Conservation (phyloP, 805 yeast genomes). For the Spathaspora passalidarum region DNA sequence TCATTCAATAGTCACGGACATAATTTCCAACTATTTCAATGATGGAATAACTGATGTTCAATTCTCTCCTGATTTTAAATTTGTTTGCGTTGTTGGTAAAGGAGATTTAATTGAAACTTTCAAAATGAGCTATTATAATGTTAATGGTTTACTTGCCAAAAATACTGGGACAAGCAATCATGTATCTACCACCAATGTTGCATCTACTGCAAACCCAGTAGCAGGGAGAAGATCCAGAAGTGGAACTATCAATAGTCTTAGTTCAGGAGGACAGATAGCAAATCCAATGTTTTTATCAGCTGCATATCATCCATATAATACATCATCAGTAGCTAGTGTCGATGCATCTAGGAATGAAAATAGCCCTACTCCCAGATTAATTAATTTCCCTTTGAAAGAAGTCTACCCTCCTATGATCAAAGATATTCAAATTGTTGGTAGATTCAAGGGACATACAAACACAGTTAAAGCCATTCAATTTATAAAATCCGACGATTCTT, state of each 20-base stretch:
- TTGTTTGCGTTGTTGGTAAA: slow-evolving; percentile 47
- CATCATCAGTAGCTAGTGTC: background rate
- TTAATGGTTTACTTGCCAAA: slow-evolving; percentile 29
- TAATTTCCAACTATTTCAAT: slow-evolving; percentile 59
- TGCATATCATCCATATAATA: background rate
- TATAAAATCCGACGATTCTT: slow-evolving; percentile 15
- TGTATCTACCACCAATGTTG: background rate
- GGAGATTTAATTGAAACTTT: slow-evolving; percentile 49
- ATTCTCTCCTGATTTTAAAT: slow-evolving; percentile 48
- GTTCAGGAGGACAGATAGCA: slow-evolving; percentile 8
- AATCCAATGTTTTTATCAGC: slow-evolving; percentile 2
- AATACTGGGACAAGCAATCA: slow-evolving; percentile 9
- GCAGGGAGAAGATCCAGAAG: slow-evolving; percentile 35
- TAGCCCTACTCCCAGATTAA: slow-evolving; percentile 1
- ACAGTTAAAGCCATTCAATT: slow-evolving; percentile 30
- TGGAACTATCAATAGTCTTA: slow-evolving; percentile 33
- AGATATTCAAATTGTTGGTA: slow-evolving; percentile 32
- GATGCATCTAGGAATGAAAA: slow-evolving; percentile 17
- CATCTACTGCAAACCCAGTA: background rate
- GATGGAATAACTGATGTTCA: slow-evolving; percentile 56
- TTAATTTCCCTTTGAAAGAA: background rate
- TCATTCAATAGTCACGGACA: slow-evolving; percentile 41
- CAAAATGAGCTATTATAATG: slow-evolving; percentile 39
- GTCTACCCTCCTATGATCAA: slow-evolving; percentile 33
- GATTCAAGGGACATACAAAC: slow-evolving; percentile 41